Evolutionary conservation across 192 early-diverging fungal genomes (phyloP), one percentile per base, ranked within the genome.

Genomic region (Allomyces macrogynus): DNA sequence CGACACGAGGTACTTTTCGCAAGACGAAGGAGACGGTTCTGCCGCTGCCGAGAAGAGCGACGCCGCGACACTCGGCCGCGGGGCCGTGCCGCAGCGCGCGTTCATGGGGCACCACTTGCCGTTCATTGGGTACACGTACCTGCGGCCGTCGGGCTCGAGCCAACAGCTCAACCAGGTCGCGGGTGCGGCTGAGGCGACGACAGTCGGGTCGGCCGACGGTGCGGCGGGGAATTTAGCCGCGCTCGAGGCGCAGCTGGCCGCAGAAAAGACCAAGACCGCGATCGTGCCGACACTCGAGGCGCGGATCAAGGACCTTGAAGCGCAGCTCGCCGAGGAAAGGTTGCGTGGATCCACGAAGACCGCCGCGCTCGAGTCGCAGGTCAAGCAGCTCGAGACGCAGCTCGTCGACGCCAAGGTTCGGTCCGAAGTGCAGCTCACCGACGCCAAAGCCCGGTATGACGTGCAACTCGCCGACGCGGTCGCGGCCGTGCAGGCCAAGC

Each of bases 1-100:
- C 18, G 97, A 99, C 71, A 98, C 95, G 9, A 90, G 89, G 25
- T 95, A 99, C 76, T 99, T 99, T 76, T 91, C 93, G 0, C 90
- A 84, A 0, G 95, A 98, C 66, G 92, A 98, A 40, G 32, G 32
- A 0, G 32, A 40, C 7, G 32, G n/a, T n/a, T n/a, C n/a, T 0
- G 32, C 32, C 32, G 32, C 8, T 7, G 32, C 32, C 32, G 32
- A 40, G 68, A 73, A 97, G 27, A 86, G 88, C 65, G 78, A 86
- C 70, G 83, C 84, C 68, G 80, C 87, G 32, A 74, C 73, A 71
- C 73, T 24, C 11, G n/a, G 10, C 18, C 23, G n/a, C n/a, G n/a
- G 24, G 23, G n/a, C 43, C 5, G 18, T 54, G 25, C 32, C 54
- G 44, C 24, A 18, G 23, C 75, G 78, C 43, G 81, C 84, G 62